A percentile compares a stretch with the other conserved stretches of the same genome.
Evolutionary conservation across 2,329 filamentous ascomycete species (phyloP).

Genomic region (Pyricularia grisea): DNA sequence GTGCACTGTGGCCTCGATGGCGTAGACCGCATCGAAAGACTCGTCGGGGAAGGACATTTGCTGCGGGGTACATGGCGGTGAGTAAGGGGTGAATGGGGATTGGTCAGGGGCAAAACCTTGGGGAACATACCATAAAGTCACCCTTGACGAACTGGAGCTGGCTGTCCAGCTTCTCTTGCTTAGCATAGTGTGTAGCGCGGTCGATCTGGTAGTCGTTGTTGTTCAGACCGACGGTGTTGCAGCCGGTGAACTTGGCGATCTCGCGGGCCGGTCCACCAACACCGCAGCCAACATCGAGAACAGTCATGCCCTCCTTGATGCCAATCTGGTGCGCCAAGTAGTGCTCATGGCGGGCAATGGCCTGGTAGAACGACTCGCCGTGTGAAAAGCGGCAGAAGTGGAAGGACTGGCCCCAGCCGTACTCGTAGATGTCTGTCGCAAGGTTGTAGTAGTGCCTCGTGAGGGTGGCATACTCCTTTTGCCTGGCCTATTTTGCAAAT

Average conservation of each 20-base stretch:
- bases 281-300: slow-evolving; percentile 94
- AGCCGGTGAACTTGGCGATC: slow-evolving; percentile 91
- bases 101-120: background rate
- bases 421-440: slow-evolving; percentile 93
- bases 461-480: slow-evolving; percentile 83
- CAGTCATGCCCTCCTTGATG: slow-evolving; percentile 77
- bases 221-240: slow-evolving; percentile 85
- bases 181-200: slow-evolving; percentile 77
- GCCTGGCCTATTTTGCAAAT: slow-evolving; percentile 48
- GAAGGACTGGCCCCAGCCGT: slow-evolving; percentile 93
- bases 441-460: slow-evolving; percentile 98
- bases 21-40: slow-evolving; percentile 89
- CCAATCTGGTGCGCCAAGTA: slow-evolving; percentile 88
- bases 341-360: slow-evolving; percentile 94
- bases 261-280: slow-evolving; percentile 91
- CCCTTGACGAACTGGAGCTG: slow-evolving; percentile 87
- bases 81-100: background rate
- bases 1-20: slow-evolving; percentile 94
- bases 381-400: slow-evolving; percentile 93
- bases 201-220: slow-evolving; percentile 99
- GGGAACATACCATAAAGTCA: slow-evolving; percentile 69
- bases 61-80: slow-evolving; percentile 24
- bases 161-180: slow-evolving; percentile 68
- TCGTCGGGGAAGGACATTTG: slow-evolving; percentile 94
- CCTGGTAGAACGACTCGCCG: slow-evolving; percentile 80